phyloP scores from a whole-genome alignment of 2,329 filamentous ascomycete species.

The Hymenoscyphus repandus region DNA sequence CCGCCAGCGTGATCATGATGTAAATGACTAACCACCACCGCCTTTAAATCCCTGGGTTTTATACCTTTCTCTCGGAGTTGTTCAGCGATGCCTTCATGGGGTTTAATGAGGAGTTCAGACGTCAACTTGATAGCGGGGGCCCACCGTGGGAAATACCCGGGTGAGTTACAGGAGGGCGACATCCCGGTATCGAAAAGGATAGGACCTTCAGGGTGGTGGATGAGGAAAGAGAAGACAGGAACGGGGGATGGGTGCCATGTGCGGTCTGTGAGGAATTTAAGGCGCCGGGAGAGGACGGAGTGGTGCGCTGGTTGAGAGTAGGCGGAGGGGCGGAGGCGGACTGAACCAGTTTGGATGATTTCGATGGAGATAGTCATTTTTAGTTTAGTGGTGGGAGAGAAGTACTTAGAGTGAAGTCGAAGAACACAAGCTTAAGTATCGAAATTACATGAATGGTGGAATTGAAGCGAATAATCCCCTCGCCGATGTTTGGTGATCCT shows the following conservation, averaged over 20 bases:
- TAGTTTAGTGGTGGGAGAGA: too few species aligned
- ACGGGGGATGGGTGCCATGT: constrained; percentile 11
- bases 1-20: constrained; percentile 30
- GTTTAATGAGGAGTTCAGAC: constrained; percentile 5
- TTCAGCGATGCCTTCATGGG: constrained; percentile 8
- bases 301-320: constrained; percentile 12
- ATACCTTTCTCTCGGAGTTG: constrained; percentile 21
- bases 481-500: too few species aligned
- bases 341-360: constrained; percentile 4
- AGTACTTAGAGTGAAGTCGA: too few species aligned
- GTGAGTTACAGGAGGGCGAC: constrained; percentile 21
- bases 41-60: constrained; percentile 22
- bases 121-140: constrained; percentile 11
- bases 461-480: too few species aligned
- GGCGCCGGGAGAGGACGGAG: constrained; percentile 9
- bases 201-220: constrained; percentile 23
- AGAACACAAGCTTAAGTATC: too few species aligned
- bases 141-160: constrained; percentile 22
- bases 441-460: too few species aligned
- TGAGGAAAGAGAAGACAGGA: constrained; percentile 23
- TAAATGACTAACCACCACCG: constrained; percentile 28
- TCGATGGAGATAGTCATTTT: constrained; percentile 4
- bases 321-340: constrained; percentile 1
- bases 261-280: constrained; percentile 10
- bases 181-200: constrained; percentile 28